Evolutionary conservation across 768 basidiomycete genomes (phyloP).

Genomic region (Cubamyces lactineus): DNA sequence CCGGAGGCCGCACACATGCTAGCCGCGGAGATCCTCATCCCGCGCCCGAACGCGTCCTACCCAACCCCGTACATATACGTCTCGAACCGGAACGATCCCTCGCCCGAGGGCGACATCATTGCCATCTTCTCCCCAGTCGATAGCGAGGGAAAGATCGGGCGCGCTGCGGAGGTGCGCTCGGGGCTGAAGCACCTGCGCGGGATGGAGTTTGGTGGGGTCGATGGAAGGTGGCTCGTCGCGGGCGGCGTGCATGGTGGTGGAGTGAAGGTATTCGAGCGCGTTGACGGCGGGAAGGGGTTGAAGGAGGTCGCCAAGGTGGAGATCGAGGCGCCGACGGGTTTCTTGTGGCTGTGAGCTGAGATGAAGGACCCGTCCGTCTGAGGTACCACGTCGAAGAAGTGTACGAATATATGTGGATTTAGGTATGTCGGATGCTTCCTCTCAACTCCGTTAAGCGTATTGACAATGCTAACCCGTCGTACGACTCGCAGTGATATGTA

Average conservation of each 20-base stretch:
- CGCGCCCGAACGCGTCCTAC: constrained; percentile 53
- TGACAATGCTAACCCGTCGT: too few species aligned
- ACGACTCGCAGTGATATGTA: too few species aligned
- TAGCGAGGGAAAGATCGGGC: constrained; percentile 44
- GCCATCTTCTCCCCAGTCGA: constrained; percentile 64
- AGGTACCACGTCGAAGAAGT: too few species aligned
- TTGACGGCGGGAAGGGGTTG: constrained; percentile 59
- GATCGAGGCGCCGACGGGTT: constrained; percentile 44
- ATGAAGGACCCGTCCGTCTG: neutral
- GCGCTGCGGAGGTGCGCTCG: constrained; percentile 65
- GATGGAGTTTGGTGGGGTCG: constrained; percentile 65
- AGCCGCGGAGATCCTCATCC: constrained; percentile 72
- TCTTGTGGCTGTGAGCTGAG: constrained; percentile 41
- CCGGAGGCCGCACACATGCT: constrained; percentile 48
- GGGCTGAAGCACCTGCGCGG: constrained; percentile 73
- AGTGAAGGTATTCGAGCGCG: constrained; percentile 70
- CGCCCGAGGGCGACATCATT: constrained; percentile 70
- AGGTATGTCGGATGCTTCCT: neutral
- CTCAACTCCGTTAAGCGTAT: too few species aligned
- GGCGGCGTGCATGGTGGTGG: constrained; percentile 69
- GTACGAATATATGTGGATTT: neutral
- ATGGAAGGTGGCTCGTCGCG: constrained; percentile 62
- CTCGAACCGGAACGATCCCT: constrained; percentile 76
- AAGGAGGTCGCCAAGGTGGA: constrained; percentile 49
- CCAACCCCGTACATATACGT: constrained; percentile 65